These are phyloP conservation scores for Bacidia rubella DNA, from an alignment of 495 filamentous ascomycete species.

Conservation along the genomic window DNA sequence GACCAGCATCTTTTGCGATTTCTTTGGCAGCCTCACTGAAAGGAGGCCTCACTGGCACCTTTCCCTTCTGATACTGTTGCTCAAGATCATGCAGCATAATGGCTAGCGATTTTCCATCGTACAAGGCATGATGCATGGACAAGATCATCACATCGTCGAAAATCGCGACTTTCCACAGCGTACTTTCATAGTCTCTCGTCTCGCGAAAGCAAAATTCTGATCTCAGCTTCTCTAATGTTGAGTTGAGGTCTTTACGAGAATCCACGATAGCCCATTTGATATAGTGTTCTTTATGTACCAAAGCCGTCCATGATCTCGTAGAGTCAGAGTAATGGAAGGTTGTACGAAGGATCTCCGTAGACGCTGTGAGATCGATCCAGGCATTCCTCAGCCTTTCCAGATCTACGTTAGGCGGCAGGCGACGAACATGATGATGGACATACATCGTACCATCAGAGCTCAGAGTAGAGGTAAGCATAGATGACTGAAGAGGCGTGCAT, in stretches of 20 bases:
- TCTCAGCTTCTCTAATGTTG: not conserved
- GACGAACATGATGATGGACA: slow-evolving; percentile 19
- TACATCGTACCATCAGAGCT: slow-evolving; percentile 17
- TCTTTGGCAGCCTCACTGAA: slow-evolving; percentile 14
- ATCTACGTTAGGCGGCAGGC: slow-evolving; percentile 7
- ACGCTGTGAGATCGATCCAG: slow-evolving; percentile 6
- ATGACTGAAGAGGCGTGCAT: slow-evolving; percentile 22
- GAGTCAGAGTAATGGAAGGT: slow-evolving; percentile 14
- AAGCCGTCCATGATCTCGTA: slow-evolving; percentile 10
- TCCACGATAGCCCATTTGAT: slow-evolving; percentile 5
- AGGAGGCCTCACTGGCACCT: not conserved
- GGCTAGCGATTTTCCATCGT: slow-evolving; percentile 60
- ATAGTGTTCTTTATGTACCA: slow-evolving; percentile 4
- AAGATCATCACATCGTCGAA: slow-evolving; percentile 27
- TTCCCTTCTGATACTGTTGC: not conserved
- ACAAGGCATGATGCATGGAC: slow-evolving; percentile 64
- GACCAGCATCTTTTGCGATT: slow-evolving; percentile 4
- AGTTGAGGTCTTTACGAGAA: not conserved
- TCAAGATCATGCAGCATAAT: slow-evolving; percentile 40
- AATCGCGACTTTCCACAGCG: slow-evolving; percentile 6
- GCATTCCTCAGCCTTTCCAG: slow-evolving; percentile 1
- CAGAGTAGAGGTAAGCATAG: slow-evolving; percentile 21
- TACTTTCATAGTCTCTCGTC: slow-evolving; percentile 6
- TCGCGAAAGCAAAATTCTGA: slow-evolving; percentile 7
- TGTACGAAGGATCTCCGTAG: slow-evolving; percentile 20